Evolutionary conservation across 2,329 filamentous ascomycete genomes (phyloP).

Genomic region (Teratosphaeriaceae sp.): DNA sequence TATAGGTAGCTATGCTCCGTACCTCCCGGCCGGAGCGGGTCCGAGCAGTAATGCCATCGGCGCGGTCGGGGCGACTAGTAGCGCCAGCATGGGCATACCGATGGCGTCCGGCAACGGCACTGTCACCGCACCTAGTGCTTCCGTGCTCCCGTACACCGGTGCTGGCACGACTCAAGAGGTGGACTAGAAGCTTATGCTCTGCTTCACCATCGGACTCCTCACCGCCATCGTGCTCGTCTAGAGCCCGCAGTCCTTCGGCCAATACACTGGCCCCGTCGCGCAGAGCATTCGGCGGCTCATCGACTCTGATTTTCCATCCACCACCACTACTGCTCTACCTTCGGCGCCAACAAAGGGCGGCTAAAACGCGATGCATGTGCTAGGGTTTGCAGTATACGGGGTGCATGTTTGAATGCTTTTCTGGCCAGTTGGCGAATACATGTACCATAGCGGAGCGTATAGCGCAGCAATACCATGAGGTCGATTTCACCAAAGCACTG

Average conservation of each 20-base stretch:
- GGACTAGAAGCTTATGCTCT: slow-evolving; percentile 10
- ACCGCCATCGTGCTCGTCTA: slow-evolving; percentile 15
- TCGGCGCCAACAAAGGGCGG: not conserved
- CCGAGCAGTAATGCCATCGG: slow-evolving; percentile 10
- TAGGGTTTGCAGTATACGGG: slow-evolving; percentile 2
- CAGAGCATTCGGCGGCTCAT: not conserved
- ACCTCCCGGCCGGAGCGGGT: not conserved
- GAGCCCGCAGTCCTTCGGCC: no score
- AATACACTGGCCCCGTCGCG: not conserved
- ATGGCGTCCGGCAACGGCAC: slow-evolving; percentile 11
- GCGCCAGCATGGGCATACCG: slow-evolving; percentile 2
- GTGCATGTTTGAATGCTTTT: slow-evolving; percentile 1
- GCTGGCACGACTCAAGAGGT: slow-evolving; percentile 6
- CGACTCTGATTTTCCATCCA: not conserved
- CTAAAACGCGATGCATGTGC: slow-evolving; percentile 6
- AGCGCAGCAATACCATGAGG: not conserved
- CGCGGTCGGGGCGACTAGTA: slow-evolving; percentile 10
- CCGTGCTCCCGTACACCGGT: slow-evolving; percentile 12
- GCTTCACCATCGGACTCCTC: slow-evolving; percentile 14
- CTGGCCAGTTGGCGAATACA: not conserved
- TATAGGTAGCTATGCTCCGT: slow-evolving; percentile 2
- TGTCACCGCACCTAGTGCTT: slow-evolving; percentile 6
- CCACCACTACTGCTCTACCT: not conserved
- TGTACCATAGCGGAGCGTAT: not conserved
- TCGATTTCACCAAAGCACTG: no score